Evolutionary conservation across 2,329 filamentous ascomycete genomes (phyloP), one percentile per base, ranked within the genome.

Genomic region (Aureobasidium namibiae): DNA sequence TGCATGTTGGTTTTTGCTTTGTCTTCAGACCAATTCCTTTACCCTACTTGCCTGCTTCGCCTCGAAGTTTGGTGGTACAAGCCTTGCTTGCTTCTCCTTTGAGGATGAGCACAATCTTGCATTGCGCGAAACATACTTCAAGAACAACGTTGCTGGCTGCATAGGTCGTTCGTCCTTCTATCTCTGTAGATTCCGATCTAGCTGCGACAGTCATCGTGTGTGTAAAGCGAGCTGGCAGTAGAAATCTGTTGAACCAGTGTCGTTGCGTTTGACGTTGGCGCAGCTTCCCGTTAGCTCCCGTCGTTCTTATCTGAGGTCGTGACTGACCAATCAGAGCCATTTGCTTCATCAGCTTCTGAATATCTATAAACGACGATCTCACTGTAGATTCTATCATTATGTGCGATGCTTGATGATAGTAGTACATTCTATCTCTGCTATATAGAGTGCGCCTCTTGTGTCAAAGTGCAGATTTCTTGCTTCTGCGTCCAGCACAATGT

Each of bases 181-280:
- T 50, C 21, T 38, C 48, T 21, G 33, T n/a, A 13, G 23, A 14
- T n/a, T n/a, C 7, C 48, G 21, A 21, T 53, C 24, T 38, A 6
- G 36, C 26, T 14, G 29, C 29, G 53, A 57, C 42, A 57, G 54
- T 57, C 54, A 57, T 57, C 42, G n/a, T 6, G n/a, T 42, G 36
- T 33, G 54, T 57, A 57, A 57, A 39, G 29, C 36, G 16, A 34
- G 29, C 50, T 23, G n/a, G 16, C 16, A 21, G 31, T 24, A 48
- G 42, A 57, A 56, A 39, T 57, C 33, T 48, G 54, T 57, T 57
- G 54, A 57, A 57, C 54, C 49, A 54, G 41, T 57, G 54, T 46
- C 54, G 54, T 57, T 57, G 54, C 33, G 54, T 46, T 57, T 57
- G 54, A 57, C 41, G 54, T 57, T 57, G 54, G 34, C 42, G 42